Evolutionary conservation across 768 basidiomycete species (phyloP), one percentile per base, ranked within the genome.

Genomic region (Rhodotorula graminis): DNA sequence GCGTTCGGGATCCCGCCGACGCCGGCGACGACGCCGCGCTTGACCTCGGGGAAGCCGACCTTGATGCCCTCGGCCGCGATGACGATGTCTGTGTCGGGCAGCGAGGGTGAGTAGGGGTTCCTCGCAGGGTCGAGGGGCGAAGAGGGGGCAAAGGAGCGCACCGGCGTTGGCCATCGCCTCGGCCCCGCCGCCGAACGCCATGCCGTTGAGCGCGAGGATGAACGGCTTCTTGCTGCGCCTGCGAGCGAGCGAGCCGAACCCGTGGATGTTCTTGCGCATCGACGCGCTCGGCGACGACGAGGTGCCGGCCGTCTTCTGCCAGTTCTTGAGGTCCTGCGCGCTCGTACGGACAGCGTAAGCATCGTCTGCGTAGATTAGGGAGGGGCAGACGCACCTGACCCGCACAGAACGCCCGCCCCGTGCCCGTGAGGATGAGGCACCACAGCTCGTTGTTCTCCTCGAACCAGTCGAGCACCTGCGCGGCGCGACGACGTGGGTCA

Each of bases 131-230:
- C 11, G 27, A 11, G 47, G 2, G 18, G 15, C 19, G 15, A 23
- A 1, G 23, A 37, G 37, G 37, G 9, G 37, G 37, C 5, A 9
- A 37, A 4, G 9, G 37, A 37, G 37, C 49, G 42, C 3, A 66
- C 65, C 65, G 25, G 72, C 67, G 37, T 77, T 77, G 29, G 71
- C 67, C 14, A 69, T 14, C 42, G 75, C 63, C 55, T 78, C 77
- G 0, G 73, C 64, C 0, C 77, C 77, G 21, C 77, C 77, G 4
- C 77, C 77, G 29, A 61, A 65, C 10, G 77, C 70, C 31, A 61
- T 59, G 16, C 78, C 76, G 56, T 79, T 79, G 29, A 79, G 33
- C 8, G 78, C 78, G 15, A 60, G 70, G 46, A 79, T 78, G 62
- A 79, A 65, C 3, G 78, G 74, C 69, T 79, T 79, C 57, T 65